Percentiles rank a stretch among this genome's conserved stretches.
Conservation (phyloP, 2,329 filamentous ascomycete genomes). For the Lasiodiplodia sp. region DNA sequence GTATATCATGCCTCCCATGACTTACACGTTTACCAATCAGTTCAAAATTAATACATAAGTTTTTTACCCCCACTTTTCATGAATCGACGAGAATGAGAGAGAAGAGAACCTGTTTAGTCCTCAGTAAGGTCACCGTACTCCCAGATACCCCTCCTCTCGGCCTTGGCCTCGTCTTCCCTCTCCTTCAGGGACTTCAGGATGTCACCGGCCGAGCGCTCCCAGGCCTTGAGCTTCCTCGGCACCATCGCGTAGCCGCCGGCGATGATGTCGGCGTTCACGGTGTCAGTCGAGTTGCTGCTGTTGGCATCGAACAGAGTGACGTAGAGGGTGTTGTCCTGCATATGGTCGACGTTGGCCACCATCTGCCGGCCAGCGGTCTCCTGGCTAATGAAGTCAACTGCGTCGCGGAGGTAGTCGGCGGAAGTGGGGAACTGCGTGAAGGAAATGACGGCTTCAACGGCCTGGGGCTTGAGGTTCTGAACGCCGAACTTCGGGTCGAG, state of each 20-base stretch:
- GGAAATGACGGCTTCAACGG: constrained; percentile 83
- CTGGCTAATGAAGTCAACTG: constrained; percentile 76
- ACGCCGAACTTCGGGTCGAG: constrained; percentile 81
- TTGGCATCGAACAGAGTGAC: constrained; percentile 87
- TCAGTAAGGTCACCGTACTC: constrained; percentile 98
- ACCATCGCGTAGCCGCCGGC: constrained; percentile 88
- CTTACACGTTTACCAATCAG: not conserved
- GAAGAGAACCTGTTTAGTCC: constrained; percentile 30
- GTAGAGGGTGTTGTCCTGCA: constrained; percentile 81
- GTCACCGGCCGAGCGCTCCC: constrained; percentile 80
- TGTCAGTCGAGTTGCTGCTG: constrained; percentile 70
- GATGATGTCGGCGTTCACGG: constrained; percentile 88
- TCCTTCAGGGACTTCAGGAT: constrained; percentile 76
- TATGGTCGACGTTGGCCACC: constrained; percentile 89
- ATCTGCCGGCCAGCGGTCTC: constrained; percentile 77
- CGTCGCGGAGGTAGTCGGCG: constrained; percentile 82
- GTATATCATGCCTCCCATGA: not conserved
- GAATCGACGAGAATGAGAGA: not conserved
- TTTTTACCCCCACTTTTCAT: not conserved
- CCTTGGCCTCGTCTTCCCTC: constrained; percentile 80
- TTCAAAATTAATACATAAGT: not conserved
- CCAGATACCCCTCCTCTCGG: constrained; percentile 86
- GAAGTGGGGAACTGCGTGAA: constrained; percentile 87
- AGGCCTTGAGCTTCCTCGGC: constrained; percentile 86
- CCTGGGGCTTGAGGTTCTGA: constrained; percentile 80